Evolutionary conservation across 225 moss, liverwort and hornwort genomes (phyloP).

Genomic region (Pseudoscleropodium purum): DNA sequence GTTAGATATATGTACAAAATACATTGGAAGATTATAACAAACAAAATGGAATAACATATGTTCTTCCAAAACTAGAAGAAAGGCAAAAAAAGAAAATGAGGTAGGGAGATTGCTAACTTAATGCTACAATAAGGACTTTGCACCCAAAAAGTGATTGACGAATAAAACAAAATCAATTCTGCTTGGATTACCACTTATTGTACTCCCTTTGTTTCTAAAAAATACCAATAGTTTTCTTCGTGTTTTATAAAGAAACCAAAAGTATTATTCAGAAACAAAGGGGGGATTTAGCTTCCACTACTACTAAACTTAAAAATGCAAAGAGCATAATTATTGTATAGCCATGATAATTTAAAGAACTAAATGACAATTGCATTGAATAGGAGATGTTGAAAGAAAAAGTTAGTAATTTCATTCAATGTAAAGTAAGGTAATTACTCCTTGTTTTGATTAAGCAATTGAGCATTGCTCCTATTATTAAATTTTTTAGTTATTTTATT

Average conservation of each 20-base stretch:
- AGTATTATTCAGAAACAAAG: too few relatives aligned
- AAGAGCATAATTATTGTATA: not conserved
- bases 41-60: not conserved
- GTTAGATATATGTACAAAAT: not conserved
- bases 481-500: not conserved
- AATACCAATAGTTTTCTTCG: too few relatives aligned
- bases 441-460: accelerated
- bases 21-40: not conserved
- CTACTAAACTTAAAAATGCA: accelerated
- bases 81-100: not conserved
- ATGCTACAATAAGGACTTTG: not conserved
- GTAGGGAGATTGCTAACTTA: not conserved
- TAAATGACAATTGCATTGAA: accelerated
- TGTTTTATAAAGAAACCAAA: too few relatives aligned
- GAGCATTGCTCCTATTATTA: not conserved
- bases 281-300: not conserved
- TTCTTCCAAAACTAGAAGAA: not conserved
- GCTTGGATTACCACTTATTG: not conserved
- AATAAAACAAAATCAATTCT: not conserved
- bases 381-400: accelerated
- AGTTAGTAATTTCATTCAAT: not conserved
- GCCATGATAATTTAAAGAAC: not conserved
- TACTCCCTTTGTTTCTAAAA: too few relatives aligned
- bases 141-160: too few relatives aligned
- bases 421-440: not conserved